Evolutionary conservation across 163 green algal genomes (phyloP).

Genomic region (Coccomyxa subellipsoidea): DNA sequence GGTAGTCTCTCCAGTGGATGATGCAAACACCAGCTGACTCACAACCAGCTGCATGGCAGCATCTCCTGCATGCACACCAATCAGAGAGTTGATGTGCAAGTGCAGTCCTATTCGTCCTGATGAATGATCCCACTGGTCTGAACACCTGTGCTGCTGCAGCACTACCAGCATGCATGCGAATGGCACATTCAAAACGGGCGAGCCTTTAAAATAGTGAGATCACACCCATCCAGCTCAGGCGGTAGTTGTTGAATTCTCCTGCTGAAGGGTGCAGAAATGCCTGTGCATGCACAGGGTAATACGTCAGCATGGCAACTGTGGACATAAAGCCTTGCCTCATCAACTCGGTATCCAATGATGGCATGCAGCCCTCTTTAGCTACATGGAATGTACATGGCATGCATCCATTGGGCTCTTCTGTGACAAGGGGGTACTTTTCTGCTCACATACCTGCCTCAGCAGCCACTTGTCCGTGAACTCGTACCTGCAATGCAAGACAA

Average conservation of each 20-base stretch:
- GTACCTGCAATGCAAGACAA: not conserved
- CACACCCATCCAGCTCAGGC: not conserved
- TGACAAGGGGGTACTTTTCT: too few relatives aligned
- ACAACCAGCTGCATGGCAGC: not conserved
- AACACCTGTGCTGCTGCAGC: too few relatives aligned
- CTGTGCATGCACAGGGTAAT: not conserved
- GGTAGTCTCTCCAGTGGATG: not conserved
- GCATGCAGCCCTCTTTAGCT: too few relatives aligned
- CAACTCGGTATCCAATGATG: too few relatives aligned
- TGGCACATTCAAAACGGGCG: too few relatives aligned
- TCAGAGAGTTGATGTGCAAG: too few relatives aligned
- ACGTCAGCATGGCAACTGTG: too few relatives aligned
- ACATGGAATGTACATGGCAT: not conserved
- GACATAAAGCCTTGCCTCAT: too few relatives aligned
- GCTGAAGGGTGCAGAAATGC: not conserved
- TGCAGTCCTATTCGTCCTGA: too few relatives aligned
- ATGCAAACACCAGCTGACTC: not conserved
- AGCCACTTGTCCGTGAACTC: not conserved
- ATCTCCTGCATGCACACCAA: not conserved
- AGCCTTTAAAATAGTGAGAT: not conserved
- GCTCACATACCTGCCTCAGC: not conserved
- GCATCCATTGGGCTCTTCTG: not conserved
- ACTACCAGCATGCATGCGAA: too few relatives aligned
- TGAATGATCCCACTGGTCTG: too few relatives aligned
- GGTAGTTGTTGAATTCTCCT: not conserved